Percentiles rank a stretch among this genome's conserved stretches.
These are phyloP conservation scores for Priceomyces castillae DNA, from an alignment of 805 yeast species.

Conservation along the genomic window DNA sequence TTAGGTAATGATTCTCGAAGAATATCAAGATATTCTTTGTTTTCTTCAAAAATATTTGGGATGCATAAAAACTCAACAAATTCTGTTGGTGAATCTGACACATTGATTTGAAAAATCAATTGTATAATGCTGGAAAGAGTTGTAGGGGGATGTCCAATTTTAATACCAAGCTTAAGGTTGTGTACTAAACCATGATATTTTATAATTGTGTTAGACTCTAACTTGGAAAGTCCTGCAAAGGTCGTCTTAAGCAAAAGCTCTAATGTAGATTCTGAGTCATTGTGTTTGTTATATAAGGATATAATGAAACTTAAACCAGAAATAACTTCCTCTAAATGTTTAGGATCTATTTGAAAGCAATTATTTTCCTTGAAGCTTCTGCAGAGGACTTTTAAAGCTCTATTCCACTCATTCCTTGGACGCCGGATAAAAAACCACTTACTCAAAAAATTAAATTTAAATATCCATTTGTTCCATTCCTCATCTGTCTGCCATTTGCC, in stretches of 20 bases:
- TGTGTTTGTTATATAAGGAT: not conserved
- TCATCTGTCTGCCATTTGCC: constrained; percentile 7
- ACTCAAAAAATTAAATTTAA: constrained; percentile 18
- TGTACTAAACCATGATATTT: not conserved
- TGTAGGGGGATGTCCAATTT: not conserved
- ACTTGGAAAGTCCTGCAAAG: not conserved
- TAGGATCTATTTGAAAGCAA: not conserved
- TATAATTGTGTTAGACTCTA: not conserved
- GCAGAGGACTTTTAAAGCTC: constrained; percentile 1
- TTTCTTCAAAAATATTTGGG: constrained; percentile 7
- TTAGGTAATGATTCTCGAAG: not conserved
- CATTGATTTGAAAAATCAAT: constrained; percentile 9
- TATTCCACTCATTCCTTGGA: not conserved
- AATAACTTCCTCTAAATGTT: not conserved
- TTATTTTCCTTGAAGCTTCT: not conserved
- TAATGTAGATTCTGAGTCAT: constrained; percentile 1
- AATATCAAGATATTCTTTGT: constrained; percentile 1
- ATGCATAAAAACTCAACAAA: constrained; percentile 15
- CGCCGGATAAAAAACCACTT: constrained; percentile 12
- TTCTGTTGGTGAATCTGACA: constrained; percentile 8
- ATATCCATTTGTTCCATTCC: constrained; percentile 20
- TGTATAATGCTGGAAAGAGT: not conserved
- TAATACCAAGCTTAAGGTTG: not conserved
- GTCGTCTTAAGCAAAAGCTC: not conserved
- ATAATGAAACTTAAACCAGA: not conserved